phyloP scores from a whole-genome alignment of 768 basidiomycete species.

The Rhodotorula sphaerocarpa region DNA sequence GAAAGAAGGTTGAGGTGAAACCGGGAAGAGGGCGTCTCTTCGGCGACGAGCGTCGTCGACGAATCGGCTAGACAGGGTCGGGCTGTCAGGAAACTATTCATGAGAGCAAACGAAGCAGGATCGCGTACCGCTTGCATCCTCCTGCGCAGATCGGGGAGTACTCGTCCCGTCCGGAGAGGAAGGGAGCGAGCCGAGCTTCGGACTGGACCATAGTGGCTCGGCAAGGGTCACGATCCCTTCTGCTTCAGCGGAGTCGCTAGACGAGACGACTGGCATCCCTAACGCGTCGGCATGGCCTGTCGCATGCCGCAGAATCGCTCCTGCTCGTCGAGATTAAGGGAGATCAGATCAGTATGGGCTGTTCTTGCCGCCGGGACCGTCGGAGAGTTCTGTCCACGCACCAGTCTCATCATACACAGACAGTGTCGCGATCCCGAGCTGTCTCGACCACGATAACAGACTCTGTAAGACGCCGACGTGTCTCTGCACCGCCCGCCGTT shows the following conservation, averaged over 20 bases:
- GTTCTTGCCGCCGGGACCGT: too few relatives aligned
- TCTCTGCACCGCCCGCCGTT: neutral
- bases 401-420: constrained; percentile 25
- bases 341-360: too few relatives aligned
- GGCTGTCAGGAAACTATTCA: fast-evolving
- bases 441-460: neutral
- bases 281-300: neutral
- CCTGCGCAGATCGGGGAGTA: neutral
- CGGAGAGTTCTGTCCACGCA: too few relatives aligned
- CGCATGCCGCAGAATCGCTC: constrained; percentile 1
- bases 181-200: too few relatives aligned
- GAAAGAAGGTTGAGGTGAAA: constrained; percentile 10
- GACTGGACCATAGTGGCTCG: too few relatives aligned
- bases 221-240: neutral
- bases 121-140: neutral
- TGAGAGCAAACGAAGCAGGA: too few relatives aligned
- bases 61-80: neutral
- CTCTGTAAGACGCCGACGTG: neutral
- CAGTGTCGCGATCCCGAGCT: constrained; percentile 9
- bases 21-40: neutral
- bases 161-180: neutral
- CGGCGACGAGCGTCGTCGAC: constrained; percentile 10
- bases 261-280: neutral
- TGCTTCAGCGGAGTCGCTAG: too few relatives aligned
- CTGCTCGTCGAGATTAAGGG: neutral